Conservation (phyloP, 108 stramenopile species). For the Bacterosira constricta region DNA sequence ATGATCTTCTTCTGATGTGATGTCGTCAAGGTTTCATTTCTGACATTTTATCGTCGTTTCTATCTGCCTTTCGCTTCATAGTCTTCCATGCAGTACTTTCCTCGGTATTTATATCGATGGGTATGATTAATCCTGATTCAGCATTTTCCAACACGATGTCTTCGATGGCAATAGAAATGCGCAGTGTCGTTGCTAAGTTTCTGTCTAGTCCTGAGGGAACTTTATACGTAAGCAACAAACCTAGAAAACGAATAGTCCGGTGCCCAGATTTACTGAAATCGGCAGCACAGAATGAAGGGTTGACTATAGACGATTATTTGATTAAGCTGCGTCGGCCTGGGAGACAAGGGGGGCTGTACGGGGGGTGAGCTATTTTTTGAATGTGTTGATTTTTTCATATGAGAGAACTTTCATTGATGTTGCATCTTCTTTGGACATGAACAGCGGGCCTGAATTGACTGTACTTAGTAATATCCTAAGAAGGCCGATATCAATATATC, state of each 20-base stretch:
- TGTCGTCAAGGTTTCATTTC: no score
- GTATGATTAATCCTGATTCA: constrained; percentile 33
- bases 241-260: constrained; percentile 48
- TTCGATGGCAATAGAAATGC: constrained; percentile 50
- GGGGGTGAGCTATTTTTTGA: no score
- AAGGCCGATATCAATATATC: constrained; percentile 83
- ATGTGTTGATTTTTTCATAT: no score
- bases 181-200: constrained; percentile 64
- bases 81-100: constrained; percentile 74
- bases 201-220: constrained; percentile 54
- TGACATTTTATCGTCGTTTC: no score
- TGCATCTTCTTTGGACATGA: no score
- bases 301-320: constrained; percentile 61
- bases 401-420: no score
- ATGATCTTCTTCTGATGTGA: no score
- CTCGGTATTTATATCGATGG: constrained; percentile 64
- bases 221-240: constrained; percentile 50
- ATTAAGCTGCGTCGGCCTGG: constrained; percentile 51
- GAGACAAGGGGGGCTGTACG: constrained; percentile 64
- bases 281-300: constrained; percentile 57
- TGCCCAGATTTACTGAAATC: constrained; percentile 51
- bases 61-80: no score
- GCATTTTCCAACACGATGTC: constrained; percentile 12
- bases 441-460: constrained; percentile 80
- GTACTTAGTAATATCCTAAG: constrained; percentile 72